A percentile compares a stretch with the other conserved stretches of the same genome.
Conservation (phyloP, 1,284 basidiomycete species). For the Microbotryomycetes sp. region DNA sequence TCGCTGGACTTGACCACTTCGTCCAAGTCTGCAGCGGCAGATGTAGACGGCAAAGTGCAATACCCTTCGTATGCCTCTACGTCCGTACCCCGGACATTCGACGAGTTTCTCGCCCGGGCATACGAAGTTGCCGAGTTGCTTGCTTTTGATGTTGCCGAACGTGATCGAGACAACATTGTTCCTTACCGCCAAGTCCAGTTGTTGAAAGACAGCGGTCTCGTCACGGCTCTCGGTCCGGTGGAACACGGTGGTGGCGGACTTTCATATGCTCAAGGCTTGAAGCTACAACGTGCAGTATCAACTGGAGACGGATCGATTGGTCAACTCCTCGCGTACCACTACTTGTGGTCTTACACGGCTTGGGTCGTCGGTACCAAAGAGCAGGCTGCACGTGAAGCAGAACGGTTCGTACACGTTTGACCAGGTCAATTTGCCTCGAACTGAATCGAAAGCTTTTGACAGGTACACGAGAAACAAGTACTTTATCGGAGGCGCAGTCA, state of each 20-base stretch:
- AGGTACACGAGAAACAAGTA: slow-evolving; percentile 7
- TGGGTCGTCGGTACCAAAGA: slow-evolving; percentile 37
- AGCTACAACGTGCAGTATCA: slow-evolving; percentile 36
- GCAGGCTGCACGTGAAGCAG: slow-evolving; percentile 32
- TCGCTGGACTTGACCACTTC: slow-evolving; percentile 4
- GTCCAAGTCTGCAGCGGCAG: neutral
- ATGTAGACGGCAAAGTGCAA: neutral
- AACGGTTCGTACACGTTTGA: too few relatives aligned
- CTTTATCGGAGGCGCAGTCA: slow-evolving; percentile 40
- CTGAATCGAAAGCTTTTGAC: too few relatives aligned
- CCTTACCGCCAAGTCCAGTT: slow-evolving; percentile 39
- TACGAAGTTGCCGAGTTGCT: slow-evolving; percentile 36
- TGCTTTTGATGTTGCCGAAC: slow-evolving; percentile 35
- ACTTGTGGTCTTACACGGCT: slow-evolving; percentile 37
- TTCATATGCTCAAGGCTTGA: slow-evolving; percentile 36
- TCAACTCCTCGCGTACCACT: slow-evolving; percentile 33
- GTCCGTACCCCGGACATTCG: slow-evolving; percentile 30
- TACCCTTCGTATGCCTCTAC: neutral
- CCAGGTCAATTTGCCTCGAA: too few relatives aligned
- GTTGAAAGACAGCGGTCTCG: slow-evolving; percentile 38
- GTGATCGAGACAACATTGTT: slow-evolving; percentile 39
- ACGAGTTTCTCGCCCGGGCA: slow-evolving; percentile 36
- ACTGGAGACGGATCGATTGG: slow-evolving; percentile 37
- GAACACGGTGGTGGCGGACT: slow-evolving; percentile 36
- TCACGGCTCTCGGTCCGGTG: slow-evolving; percentile 36